These are phyloP conservation scores for Rhexocercosporidium sp. DNA, from an alignment of 2,329 filamentous ascomycete genomes.

Conservation along the genomic window DNA sequence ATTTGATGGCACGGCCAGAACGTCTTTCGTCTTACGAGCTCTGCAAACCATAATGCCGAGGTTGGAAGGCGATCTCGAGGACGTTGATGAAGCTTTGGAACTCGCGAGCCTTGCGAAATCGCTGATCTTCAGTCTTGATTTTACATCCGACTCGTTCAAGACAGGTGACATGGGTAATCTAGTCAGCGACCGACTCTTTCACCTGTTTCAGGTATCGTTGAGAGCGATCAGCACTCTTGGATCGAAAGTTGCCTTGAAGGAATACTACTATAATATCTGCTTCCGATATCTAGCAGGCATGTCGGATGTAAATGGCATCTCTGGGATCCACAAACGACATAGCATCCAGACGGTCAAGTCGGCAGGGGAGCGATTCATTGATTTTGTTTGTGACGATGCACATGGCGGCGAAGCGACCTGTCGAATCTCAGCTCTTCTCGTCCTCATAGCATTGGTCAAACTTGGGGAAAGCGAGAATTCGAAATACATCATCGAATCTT, in stretches of 20 bases:
- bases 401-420: conserved; percentile 82
- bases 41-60: conserved; percentile 88
- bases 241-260: conserved; percentile 73
- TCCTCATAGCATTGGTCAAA: conserved; percentile 79
- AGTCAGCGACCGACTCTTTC: conserved; percentile 86
- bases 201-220: conserved; percentile 87
- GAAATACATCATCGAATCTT: conserved; percentile 75
- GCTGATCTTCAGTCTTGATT: conserved; percentile 73
- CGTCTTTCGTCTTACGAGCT: conserved; percentile 82
- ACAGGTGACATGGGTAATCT: conserved; percentile 66
- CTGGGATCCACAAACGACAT: conserved; percentile 52
- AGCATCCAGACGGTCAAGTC: conserved; percentile 75
- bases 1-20: conserved; percentile 73
- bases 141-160: conserved; percentile 50
- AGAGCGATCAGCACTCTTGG: conserved; percentile 78
- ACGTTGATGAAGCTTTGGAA: conserved; percentile 72
- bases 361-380: conserved; percentile 81
- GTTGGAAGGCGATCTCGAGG: conserved; percentile 75
- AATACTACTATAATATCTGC: conserved; percentile 90
- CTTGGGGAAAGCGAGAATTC: conserved; percentile 76
- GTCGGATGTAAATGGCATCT: conserved; percentile 55
- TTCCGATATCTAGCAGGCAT: conserved; percentile 83
- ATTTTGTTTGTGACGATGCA: conserved; percentile 90
- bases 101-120: conserved; percentile 78
- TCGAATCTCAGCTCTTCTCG: conserved; percentile 82